phyloP scores from a whole-genome alignment of 768 basidiomycete species.

The Suillus bovinus region DNA sequence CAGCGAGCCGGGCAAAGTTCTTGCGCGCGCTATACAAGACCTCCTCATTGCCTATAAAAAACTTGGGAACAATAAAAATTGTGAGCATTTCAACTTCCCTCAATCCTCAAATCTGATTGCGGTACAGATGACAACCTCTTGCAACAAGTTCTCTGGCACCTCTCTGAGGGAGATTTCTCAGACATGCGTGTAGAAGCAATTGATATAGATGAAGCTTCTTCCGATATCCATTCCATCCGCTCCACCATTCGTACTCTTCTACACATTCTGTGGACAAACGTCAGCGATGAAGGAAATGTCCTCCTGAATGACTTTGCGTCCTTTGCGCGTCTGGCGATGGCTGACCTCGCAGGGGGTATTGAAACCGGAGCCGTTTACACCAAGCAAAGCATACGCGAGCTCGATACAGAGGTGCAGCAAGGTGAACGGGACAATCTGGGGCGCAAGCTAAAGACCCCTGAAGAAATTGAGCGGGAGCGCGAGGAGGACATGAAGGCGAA shows the following conservation, averaged over 20 bases:
- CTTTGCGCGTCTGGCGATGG: slow-evolving; percentile 61
- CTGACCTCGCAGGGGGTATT: slow-evolving; percentile 63
- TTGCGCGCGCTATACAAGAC: slow-evolving; percentile 50
- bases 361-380: slow-evolving; percentile 51
- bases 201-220: slow-evolving; percentile 45
- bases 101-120: not conserved
- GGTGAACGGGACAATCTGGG: slow-evolving; percentile 63
- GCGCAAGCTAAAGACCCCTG: slow-evolving; percentile 47
- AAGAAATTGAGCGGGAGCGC: slow-evolving; percentile 39
- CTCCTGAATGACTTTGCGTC: slow-evolving; percentile 65
- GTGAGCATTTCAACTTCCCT: slow-evolving; percentile 32
- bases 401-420: slow-evolving; percentile 59
- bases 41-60: slow-evolving; percentile 60
- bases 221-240: slow-evolving; percentile 53
- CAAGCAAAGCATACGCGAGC: slow-evolving; percentile 51
- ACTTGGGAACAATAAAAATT: slow-evolving; percentile 56
- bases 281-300: slow-evolving; percentile 52
- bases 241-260: slow-evolving; percentile 51
- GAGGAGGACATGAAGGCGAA: slow-evolving; percentile 47
- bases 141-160: slow-evolving; percentile 67
- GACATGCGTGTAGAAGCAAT: slow-evolving; percentile 36
- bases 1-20: slow-evolving; percentile 52
- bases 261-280: slow-evolving; percentile 51
- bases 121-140: slow-evolving; percentile 59
- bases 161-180: slow-evolving; percentile 54